phyloP scores from a whole-genome alignment of 768 basidiomycete species.

The Kwoniella newhampshirensis region DNA sequence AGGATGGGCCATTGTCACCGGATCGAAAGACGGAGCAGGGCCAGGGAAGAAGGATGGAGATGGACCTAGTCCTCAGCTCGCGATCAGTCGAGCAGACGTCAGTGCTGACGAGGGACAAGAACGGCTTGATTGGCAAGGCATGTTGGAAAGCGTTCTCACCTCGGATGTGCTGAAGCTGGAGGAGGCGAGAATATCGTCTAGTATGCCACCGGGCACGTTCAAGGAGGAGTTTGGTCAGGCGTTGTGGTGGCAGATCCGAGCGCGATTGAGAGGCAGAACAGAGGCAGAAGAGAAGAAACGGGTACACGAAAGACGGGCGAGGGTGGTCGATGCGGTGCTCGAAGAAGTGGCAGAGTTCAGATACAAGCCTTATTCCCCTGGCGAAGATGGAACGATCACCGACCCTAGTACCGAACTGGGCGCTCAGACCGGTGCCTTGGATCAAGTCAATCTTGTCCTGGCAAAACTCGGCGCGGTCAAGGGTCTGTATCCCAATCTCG shows the following conservation, averaged over 20 bases:
- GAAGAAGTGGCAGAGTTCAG: constrained; percentile 78
- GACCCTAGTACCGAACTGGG: constrained; percentile 50
- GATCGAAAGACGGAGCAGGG: background rate
- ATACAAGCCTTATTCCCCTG: constrained; percentile 52
- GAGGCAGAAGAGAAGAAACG: constrained; percentile 77
- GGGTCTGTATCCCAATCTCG: constrained; percentile 80
- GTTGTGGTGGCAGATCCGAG: constrained; percentile 87
- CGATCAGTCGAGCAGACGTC: constrained; percentile 7
- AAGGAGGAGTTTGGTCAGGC: constrained; percentile 48
- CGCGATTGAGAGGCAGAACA: constrained; percentile 74
- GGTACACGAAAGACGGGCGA: constrained; percentile 77
- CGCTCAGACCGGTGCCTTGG: constrained; percentile 45
- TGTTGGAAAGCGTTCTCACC: constrained; percentile 86
- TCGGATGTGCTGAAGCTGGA: constrained; percentile 95
- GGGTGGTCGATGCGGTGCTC: constrained; percentile 76
- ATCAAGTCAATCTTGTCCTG: constrained; percentile 58
- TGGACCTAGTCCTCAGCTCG: constrained; percentile 1
- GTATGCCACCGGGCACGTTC: constrained; percentile 63
- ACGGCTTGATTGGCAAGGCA: constrained; percentile 90
- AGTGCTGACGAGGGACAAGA: constrained; percentile 54
- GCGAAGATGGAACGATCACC: constrained; percentile 1
- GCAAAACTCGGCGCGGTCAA: constrained; percentile 76
- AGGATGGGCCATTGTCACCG: constrained; percentile 10
- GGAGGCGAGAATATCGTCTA: constrained; percentile 85
- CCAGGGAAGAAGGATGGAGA: constrained; percentile 1